Conservation (phyloP, 768 basidiomycete genomes). For the Lactarius sp. region DNA sequence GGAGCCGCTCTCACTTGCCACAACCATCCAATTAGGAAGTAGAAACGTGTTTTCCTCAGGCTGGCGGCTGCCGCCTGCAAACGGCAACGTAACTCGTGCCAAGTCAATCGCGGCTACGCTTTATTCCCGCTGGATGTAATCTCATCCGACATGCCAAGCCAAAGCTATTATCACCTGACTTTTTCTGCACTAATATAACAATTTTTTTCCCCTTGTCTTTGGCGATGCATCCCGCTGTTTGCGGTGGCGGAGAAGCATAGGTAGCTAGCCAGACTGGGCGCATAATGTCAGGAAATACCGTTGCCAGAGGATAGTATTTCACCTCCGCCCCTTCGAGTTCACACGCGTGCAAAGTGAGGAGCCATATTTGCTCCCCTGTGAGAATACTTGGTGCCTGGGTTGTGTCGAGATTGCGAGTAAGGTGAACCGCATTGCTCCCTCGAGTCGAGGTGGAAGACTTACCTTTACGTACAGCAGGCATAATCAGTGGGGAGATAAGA, state of each 20-base stretch:
- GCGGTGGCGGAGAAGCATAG: not conserved
- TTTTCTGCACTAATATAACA: not conserved
- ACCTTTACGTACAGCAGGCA: not conserved
- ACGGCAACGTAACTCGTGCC: too few species aligned
- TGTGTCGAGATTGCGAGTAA: not conserved
- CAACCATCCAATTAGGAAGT: too few species aligned
- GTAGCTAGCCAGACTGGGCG: not conserved
- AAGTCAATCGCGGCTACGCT: too few species aligned
- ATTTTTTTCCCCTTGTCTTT: not conserved
- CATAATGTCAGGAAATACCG: not conserved
- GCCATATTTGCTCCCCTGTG: not conserved
- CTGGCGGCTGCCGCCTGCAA: too few species aligned
- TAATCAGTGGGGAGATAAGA: not conserved
- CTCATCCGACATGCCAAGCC: not conserved
- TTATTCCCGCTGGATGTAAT: not conserved
- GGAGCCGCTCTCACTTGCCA: too few species aligned
- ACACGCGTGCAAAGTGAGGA: too few species aligned
- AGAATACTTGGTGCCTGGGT: not conserved
- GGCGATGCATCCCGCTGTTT: too few species aligned
- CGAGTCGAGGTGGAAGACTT: not conserved
- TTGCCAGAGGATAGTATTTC: not conserved
- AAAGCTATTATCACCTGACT: not conserved
- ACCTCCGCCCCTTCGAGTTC: too few species aligned
- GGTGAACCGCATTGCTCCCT: not conserved
- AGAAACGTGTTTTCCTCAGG: too few species aligned